Percentiles rank a stretch among this genome's conserved stretches.
Evolutionary conservation across 768 basidiomycete genomes (phyloP).

Genomic region (Phylloporus arenicola): DNA sequence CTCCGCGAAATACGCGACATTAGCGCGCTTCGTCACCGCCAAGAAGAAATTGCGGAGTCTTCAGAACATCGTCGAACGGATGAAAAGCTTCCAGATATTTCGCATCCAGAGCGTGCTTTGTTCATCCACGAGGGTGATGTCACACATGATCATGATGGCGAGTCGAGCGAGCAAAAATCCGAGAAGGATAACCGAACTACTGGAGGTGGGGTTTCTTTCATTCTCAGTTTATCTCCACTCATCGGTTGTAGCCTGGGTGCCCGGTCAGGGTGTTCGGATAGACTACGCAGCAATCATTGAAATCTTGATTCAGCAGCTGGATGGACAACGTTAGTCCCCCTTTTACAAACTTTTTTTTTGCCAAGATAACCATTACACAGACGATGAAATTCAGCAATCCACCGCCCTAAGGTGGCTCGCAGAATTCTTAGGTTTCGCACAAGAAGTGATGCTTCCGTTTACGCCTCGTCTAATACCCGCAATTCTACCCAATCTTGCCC

Average conservation of each 20-base stretch:
- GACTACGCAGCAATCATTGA: constrained; percentile 91
- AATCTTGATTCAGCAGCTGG: constrained; percentile 84
- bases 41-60: constrained; percentile 48
- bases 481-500: constrained; percentile 91
- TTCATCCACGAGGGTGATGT: constrained; percentile 49
- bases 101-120: constrained; percentile 51
- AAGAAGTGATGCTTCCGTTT: constrained; percentile 91
- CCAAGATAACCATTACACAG: constrained; percentile 26
- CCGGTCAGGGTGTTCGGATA: constrained; percentile 89
- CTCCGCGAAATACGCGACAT: constrained; percentile 87
- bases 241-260: constrained; percentile 64
- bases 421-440: constrained; percentile 81
- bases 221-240: constrained; percentile 3
- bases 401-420: constrained; percentile 92
- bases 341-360: constrained; percentile 1
- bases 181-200: constrained; percentile 52
- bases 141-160: constrained; percentile 35
- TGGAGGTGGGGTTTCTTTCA: constrained; percentile 45
- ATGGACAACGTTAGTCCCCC: constrained; percentile 64
- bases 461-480: constrained; percentile 90
- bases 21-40: constrained; percentile 62
- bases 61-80: constrained; percentile 37
- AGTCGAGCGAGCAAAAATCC: constrained; percentile 39
- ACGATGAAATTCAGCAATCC: constrained; percentile 92
- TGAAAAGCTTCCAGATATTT: constrained; percentile 56